phyloP scores from a whole-genome alignment of 2,329 filamentous ascomycete genomes.

The Diplodia mutila region DNA sequence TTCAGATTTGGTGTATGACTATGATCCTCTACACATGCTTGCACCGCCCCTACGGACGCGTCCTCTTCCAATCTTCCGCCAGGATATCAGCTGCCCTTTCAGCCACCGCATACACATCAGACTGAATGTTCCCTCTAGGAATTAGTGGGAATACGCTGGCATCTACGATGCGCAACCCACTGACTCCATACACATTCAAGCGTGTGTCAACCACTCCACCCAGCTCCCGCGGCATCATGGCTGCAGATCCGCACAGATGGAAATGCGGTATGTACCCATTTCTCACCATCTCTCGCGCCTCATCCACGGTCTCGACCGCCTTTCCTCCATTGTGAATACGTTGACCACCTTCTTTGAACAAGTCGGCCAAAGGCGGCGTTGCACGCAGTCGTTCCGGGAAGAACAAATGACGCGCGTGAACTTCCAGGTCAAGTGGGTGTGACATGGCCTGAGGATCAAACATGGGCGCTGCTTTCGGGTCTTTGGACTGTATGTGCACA shows the following conservation, averaged over 20 bases:
- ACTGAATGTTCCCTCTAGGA: slow-evolving; percentile 38
- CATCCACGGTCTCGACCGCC: neutral
- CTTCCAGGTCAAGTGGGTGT: slow-evolving; percentile 48
- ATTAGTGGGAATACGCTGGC: slow-evolving; percentile 40
- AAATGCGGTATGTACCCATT: slow-evolving; percentile 33
- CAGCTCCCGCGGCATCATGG: slow-evolving; percentile 38
- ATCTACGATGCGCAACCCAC: slow-evolving; percentile 36
- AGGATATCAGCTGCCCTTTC: slow-evolving; percentile 40
- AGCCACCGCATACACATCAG: slow-evolving; percentile 40
- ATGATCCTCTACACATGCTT: too few species aligned
- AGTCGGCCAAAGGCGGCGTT: slow-evolving; percentile 37
- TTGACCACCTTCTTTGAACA: slow-evolving; percentile 38
- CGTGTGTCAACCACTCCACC: slow-evolving; percentile 36
- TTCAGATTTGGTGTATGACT: too few species aligned
- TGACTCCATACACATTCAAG: slow-evolving; percentile 37
- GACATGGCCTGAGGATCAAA: slow-evolving; percentile 48
- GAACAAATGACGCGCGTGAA: slow-evolving; percentile 42
- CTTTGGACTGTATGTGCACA: slow-evolving; percentile 39
- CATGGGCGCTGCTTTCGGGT: slow-evolving; percentile 36
- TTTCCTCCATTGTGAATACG: slow-evolving; percentile 28
- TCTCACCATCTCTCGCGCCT: slow-evolving; percentile 30
- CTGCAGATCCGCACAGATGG: slow-evolving; percentile 40
- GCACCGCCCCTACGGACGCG: neutral
- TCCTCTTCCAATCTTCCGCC: slow-evolving; percentile 13
- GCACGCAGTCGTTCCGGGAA: slow-evolving; percentile 41